Conservation (phyloP, 2,329 filamentous ascomycete genomes). For the Fusarium nodosum region DNA sequence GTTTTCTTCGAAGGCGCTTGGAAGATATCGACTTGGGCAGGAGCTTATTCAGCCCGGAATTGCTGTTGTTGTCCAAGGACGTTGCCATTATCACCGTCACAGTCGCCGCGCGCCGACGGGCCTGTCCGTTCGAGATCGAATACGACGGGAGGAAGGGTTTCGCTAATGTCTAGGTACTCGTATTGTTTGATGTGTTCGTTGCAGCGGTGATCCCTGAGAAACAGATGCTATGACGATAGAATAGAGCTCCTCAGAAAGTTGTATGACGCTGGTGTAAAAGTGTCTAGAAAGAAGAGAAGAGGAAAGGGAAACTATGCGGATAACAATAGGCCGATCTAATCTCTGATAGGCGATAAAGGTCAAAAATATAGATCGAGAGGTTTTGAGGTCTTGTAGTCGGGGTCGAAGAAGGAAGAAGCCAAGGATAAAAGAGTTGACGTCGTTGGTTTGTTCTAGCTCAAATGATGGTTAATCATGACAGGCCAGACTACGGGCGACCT, state of each 20-base stretch:
- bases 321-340: background rate
- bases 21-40: conserved; percentile 65
- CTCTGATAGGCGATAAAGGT: conserved; percentile 5
- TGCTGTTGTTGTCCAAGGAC: conserved; percentile 47
- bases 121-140: background rate
- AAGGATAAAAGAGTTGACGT: conserved; percentile 44
- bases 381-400: conserved; percentile 26
- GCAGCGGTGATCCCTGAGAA: conserved; percentile 16
- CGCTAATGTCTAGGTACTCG: conserved; percentile 20
- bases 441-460: conserved; percentile 41
- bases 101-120: conserved; percentile 10
- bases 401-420: conserved; percentile 24
- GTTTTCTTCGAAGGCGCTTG: conserved; percentile 64
- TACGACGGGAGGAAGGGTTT: conserved; percentile 8
- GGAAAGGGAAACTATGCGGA: background rate
- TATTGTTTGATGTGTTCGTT: conserved; percentile 33
- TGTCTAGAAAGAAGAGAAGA: background rate
- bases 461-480: conserved; percentile 31
- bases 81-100: conserved; percentile 21
- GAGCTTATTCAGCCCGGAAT: conserved; percentile 63
- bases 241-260: conserved; percentile 12
- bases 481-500: conserved; percentile 22
- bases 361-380: conserved; percentile 6
- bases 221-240: conserved; percentile 15
- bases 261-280: conserved; percentile 5